phyloP scores from a whole-genome alignment of 2,329 filamentous ascomycete species.

The Fusarium nurragi region DNA sequence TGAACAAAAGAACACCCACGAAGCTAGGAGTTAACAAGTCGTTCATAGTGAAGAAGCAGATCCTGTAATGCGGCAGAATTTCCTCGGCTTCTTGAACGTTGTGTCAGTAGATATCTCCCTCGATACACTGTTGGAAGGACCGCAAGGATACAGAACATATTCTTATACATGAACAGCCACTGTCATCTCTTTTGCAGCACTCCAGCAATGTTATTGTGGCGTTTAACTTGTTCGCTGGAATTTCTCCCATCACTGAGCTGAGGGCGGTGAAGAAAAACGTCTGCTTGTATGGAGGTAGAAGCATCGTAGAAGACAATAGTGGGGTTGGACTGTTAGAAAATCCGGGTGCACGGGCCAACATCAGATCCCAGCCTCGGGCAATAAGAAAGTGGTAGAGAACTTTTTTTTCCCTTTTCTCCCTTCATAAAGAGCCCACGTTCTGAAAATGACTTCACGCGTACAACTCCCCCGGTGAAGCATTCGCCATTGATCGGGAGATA shows the following conservation, averaged over 20 bases:
- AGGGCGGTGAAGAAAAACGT: slow-evolving; percentile 35
- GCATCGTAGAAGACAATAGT: slow-evolving; percentile 30
- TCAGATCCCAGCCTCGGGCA: slow-evolving; percentile 33
- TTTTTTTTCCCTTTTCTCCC: slow-evolving; percentile 46
- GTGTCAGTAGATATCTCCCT: neutral
- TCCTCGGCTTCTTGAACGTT: neutral
- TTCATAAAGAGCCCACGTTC: slow-evolving; percentile 38
- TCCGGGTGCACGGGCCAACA: slow-evolving; percentile 39
- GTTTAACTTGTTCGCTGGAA: slow-evolving; percentile 37
- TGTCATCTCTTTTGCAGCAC: neutral
- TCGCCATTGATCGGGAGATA: slow-evolving; percentile 41
- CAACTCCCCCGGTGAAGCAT: slow-evolving; percentile 41
- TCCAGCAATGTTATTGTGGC: slow-evolving; percentile 19
- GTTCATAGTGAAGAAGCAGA: neutral
- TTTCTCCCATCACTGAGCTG: slow-evolving; percentile 34
- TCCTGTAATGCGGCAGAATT: slow-evolving; percentile 7
- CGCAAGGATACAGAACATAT: neutral
- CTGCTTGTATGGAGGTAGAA: slow-evolving; percentile 33
- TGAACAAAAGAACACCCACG: neutral
- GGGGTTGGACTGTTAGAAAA: slow-evolving; percentile 33
- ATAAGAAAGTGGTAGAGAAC: slow-evolving; percentile 43
- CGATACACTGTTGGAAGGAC: neutral
- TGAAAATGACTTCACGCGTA: slow-evolving; percentile 42
- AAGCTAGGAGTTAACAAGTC: neutral
- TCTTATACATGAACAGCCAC: neutral